A percentile compares a stretch with the other conserved stretches of the same genome.
Conservation (phyloP, 169 alveolate species). For the Eimeria maxima region DNA sequence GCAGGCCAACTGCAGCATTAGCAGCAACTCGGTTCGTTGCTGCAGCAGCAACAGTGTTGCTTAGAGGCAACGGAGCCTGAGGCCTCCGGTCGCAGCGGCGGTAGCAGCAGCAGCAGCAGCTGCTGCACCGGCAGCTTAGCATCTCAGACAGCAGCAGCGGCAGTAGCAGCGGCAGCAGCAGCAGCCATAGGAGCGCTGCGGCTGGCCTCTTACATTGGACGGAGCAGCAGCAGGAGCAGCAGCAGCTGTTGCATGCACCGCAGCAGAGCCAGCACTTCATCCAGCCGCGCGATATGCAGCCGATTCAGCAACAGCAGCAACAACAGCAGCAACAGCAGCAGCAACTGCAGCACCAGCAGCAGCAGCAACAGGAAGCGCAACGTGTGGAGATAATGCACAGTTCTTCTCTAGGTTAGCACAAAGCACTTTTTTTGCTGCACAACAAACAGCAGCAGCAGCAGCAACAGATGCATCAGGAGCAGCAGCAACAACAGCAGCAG, state of each 20-base stretch:
- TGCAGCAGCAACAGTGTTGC: not conserved
- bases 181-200: not conserved
- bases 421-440: not conserved
- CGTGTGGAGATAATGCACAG: slow-evolving; percentile 21
- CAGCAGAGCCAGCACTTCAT: too few relatives aligned
- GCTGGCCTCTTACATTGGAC: not conserved
- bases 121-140: not conserved
- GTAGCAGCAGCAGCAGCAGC: slow-evolving; percentile 63
- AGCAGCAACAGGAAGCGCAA: not conserved
- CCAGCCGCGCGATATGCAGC: not conserved
- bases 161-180: slow-evolving; percentile 32
- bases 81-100: not conserved
- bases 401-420: not conserved
- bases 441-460: not conserved
- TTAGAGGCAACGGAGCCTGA: not conserved
- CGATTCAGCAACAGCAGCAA: slow-evolving; percentile 19
- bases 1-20: slow-evolving; percentile 43
- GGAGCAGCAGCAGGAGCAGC: not conserved
- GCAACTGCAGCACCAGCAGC: not conserved
- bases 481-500: not conserved
- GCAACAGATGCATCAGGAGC: not conserved
- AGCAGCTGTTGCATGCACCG: slow-evolving; percentile 16
- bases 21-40: slow-evolving; percentile 2
- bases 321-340: not conserved
- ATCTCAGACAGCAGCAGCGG: not conserved